Evolutionary conservation across 208 protist species (phyloP), one percentile per base, ranked within the genome.

Genomic region (Leishmania gerbilli): DNA sequence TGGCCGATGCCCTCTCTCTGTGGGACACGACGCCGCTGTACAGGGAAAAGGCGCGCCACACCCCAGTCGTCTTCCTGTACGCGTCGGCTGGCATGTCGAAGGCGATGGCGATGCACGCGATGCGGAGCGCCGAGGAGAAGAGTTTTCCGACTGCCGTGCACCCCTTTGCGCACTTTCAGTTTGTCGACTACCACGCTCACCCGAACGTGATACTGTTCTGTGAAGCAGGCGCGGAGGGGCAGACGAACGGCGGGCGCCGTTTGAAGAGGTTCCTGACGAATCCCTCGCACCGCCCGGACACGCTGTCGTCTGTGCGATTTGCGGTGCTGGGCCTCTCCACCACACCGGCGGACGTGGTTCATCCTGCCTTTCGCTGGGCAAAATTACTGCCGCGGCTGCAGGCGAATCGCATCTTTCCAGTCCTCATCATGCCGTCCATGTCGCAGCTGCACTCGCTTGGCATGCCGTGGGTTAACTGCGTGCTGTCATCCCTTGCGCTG

Each of bases 341-440:
- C 17, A 83, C 81, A 11, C 79, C 80, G 4, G 31, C 71, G 21
- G 71, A 42, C 45, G 81, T 89, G 21, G 74, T 79, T 9, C 84
- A 87, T 80, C 82, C 89, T 7, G 89, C 87, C 17, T 87, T 87
- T 60, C 13, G 76, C 17, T 88, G 82, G 83, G 67, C 87, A 2
- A 81, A 76, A 56, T 37, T 88, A 71, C 78, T 93, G 19, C 76
- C 71, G 3, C 78, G 82, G 0, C 71, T 93, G 71, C 89, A 93
- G 71, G 89, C 85, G 2, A 93, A 55, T 49, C 83, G 89, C 58
- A 87, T 93, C n/a, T 88, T 93, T 65, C 89, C 89, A 13, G 87
- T 90, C 37, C 64, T 84, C n/a, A 79, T 86, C 9, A 90, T 93
- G 87, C 71, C 79, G 17, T 88, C 82, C 58, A 83, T 93, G 81